These are phyloP conservation scores for Elaeis oleifera DNA, from an alignment of 202 grass and related monocot species.

Conservation along the genomic window DNA sequence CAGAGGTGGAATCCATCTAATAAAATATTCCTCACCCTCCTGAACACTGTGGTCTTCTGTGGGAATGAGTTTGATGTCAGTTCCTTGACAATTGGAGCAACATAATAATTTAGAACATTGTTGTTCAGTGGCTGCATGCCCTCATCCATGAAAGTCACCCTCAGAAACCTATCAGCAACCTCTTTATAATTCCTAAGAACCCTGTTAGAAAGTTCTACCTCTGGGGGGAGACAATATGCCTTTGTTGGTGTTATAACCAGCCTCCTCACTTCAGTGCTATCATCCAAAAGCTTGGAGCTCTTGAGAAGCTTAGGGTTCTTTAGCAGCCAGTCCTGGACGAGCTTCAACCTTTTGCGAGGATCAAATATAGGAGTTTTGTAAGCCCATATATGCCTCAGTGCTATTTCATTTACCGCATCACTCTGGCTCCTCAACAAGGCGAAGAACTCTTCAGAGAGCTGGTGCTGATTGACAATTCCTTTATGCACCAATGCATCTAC, in stretches of 20 bases:
- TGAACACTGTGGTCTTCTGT: constrained; percentile 72
- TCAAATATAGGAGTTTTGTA: constrained; percentile 48
- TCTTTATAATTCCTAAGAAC: constrained; percentile 54
- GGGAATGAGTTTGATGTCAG: constrained; percentile 47
- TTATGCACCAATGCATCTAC: constrained; percentile 76
- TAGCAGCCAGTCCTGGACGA: constrained; percentile 39
- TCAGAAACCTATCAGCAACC: constrained; percentile 64
- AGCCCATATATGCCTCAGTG: constrained; percentile 57
- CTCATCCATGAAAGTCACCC: constrained; percentile 86
- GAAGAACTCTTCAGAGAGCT: constrained; percentile 66
- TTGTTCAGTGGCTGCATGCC: constrained; percentile 61
- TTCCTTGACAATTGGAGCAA: constrained; percentile 56
- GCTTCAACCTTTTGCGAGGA: constrained; percentile 32
- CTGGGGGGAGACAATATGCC: constrained; percentile 67
- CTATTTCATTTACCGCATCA: constrained; percentile 42
- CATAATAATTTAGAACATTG: constrained; percentile 56
- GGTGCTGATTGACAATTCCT: constrained; percentile 64
- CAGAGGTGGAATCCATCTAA: constrained; percentile 68
- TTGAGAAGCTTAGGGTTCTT: constrained; percentile 34
- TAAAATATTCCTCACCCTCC: constrained; percentile 48
- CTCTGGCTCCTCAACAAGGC: constrained; percentile 35
- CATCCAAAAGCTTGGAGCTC: constrained; percentile 26
- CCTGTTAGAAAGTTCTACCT: constrained; percentile 63
- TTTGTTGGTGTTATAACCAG: constrained; percentile 73
- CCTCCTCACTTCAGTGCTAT: constrained; percentile 41